Base-by-base conservation (phyloP, 2,329 filamentous ascomycete species). In the Domatiomyces catenatus region DNA sequence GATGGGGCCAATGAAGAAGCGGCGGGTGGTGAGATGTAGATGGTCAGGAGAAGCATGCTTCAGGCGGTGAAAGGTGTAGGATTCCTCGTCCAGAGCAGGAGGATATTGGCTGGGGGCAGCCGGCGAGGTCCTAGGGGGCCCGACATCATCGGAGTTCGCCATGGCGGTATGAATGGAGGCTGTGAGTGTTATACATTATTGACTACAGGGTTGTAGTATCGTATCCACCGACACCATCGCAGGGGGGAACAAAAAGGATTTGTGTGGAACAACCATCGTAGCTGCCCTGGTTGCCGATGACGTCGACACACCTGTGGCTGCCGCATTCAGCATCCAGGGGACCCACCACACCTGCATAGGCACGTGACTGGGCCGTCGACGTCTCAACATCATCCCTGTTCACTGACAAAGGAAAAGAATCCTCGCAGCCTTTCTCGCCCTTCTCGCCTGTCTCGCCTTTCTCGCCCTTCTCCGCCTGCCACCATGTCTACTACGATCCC, bases 1-100 rank as follows among this genome's bases (percentile, higher is more conserved):
- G 36, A 82, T 77, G 36, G 79, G 79, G 0, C 79, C 79, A 52
- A 83, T 79, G 64, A 83, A 83, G 64, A 75, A 75, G 50, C 79
- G 75, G 50, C 75, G 71, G 48, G 72, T 76, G 5, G 79, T 82
- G 57, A 79, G 66, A 64, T 81, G 73, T 42, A 83, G 65, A 60
- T 83, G 79, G 52, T 76, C 71, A 20, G 77, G 71, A 44, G 75
- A 77, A 47, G 77, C 75, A 70, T 83, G 76, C 67, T 76, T 73
- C 63, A 79, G 62, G 58, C 72, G 71, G 56, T 73, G 70, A 2
- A 71, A 70, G 5, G 76, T 79, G 60, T 75, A 76, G 7, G 74
- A 76, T 24, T 71, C 69, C 18, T 67, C 63, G 52, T 70, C 66
- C 52, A 76, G 60, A 32, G 63, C 66, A 52, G 64, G n/a, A 48